These are phyloP conservation scores for Cytidiella melzeri DNA, from an alignment of 768 basidiomycete species.

Conservation along the genomic window DNA sequence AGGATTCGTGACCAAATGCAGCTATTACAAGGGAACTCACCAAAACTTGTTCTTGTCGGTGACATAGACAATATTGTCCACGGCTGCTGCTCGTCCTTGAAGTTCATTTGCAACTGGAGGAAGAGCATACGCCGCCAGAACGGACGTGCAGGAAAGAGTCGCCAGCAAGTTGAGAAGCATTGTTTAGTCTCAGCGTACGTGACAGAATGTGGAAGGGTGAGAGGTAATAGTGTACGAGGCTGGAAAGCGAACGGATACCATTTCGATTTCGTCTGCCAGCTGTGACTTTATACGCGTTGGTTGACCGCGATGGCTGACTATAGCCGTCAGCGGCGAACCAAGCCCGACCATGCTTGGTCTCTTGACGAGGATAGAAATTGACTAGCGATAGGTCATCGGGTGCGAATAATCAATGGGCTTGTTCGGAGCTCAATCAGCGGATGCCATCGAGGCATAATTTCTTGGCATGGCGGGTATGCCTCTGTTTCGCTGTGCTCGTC, in stretches of 20 bases:
- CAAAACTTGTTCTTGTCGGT: slow-evolving; percentile 38
- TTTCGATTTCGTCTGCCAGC: background rate
- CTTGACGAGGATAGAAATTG: too few relatives aligned
- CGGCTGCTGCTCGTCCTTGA: slow-evolving; percentile 11
- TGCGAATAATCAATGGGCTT: too few relatives aligned
- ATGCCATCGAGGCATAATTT: too few relatives aligned
- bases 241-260: background rate
- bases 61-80: slow-evolving; percentile 48
- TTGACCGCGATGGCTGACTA: too few relatives aligned
- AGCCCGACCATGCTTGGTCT: too few relatives aligned
- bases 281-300: too few relatives aligned
- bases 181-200: background rate
- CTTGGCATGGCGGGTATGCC: too few relatives aligned
- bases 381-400: too few relatives aligned
- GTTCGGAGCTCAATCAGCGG: too few relatives aligned
- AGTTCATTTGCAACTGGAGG: slow-evolving; percentile 6
- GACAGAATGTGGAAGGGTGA: background rate
- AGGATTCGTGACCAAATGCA: background rate
- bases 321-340: too few relatives aligned
- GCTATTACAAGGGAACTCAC: slow-evolving; percentile 24
- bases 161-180: slow-evolving; percentile 6
- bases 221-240: background rate
- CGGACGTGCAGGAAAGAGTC: slow-evolving; percentile 4
- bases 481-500: too few relatives aligned
- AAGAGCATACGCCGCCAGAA: slow-evolving; percentile 5